phyloP scores from a whole-genome alignment of 2,329 filamentous ascomycete genomes.

The Cladosporium phlei region DNA sequence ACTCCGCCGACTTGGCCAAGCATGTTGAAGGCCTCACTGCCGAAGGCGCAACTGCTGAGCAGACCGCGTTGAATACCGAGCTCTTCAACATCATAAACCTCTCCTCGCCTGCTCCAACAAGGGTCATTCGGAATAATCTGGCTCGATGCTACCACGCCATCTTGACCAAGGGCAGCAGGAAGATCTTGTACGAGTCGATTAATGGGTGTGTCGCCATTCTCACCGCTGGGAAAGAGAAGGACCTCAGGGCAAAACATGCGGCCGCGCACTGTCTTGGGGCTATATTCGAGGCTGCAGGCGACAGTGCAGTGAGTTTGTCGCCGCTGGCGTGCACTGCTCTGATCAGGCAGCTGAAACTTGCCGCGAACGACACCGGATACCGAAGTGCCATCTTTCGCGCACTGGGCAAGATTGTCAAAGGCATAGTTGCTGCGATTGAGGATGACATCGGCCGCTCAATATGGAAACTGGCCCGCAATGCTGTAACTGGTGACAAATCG shows the following conservation, averaged over 20 bases:
- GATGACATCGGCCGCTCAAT: constrained; percentile 81
- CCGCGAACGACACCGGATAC: constrained; percentile 74
- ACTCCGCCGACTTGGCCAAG: constrained; percentile 74
- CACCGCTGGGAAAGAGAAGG: constrained; percentile 72
- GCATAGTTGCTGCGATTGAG: constrained; percentile 73
- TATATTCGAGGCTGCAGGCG: constrained; percentile 85
- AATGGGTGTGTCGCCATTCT: constrained; percentile 77
- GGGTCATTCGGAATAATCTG: constrained; percentile 84
- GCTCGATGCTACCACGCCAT: constrained; percentile 79
- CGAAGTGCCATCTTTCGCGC: constrained; percentile 73
- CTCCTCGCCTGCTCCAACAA: constrained; percentile 71
- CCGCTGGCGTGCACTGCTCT: constrained; percentile 67
- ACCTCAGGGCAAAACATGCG: constrained; percentile 76
- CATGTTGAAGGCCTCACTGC: constrained; percentile 70
- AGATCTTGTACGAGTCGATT: constrained; percentile 88
- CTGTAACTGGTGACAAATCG: constrained; percentile 75
- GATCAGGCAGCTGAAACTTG: constrained; percentile 73
- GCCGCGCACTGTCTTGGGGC: constrained; percentile 82
- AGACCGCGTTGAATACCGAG: constrained; percentile 89
- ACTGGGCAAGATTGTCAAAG: constrained; percentile 68
- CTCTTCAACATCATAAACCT: constrained; percentile 89
- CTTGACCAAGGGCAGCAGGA: constrained; percentile 79
- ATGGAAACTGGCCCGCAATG: constrained; percentile 83
- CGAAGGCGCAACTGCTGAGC: constrained; percentile 80
- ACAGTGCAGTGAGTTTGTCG: constrained; percentile 83